Percentiles rank a stretch among this genome's conserved stretches.
Evolutionary conservation across 306 rosid species (phyloP).

Genomic region (Prosopis cineraria): DNA sequence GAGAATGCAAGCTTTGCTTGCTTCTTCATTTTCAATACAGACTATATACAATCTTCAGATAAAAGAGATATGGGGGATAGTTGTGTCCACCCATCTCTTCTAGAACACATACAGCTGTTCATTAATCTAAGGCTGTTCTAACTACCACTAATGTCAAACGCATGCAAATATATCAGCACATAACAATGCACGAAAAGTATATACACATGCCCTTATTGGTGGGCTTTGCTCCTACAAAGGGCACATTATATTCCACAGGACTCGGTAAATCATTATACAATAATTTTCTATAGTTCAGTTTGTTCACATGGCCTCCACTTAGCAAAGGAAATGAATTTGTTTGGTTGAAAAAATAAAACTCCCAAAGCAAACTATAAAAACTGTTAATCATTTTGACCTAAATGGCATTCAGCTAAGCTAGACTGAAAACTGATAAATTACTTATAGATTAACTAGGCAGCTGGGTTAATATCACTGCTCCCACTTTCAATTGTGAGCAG

Average conservation of each 20-base stretch:
- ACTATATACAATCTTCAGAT: not conserved
- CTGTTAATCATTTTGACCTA: not conserved
- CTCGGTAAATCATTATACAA: not conserved
- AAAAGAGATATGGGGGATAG: not conserved
- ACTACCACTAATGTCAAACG: not conserved
- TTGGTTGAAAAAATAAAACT: not conserved
- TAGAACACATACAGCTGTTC: not conserved
- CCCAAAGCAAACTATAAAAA: not conserved
- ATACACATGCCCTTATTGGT: not conserved
- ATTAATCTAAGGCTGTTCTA: not conserved
- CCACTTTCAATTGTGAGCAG: not conserved
- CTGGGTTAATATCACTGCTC: not conserved
- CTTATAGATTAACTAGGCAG: not conserved
- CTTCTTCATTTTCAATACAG: not conserved
- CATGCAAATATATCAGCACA: not conserved
- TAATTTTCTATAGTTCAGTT: not conserved
- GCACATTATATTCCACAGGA: constrained; percentile 7
- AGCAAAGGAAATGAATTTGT: not conserved
- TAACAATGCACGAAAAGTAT: not conserved
- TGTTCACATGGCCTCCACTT: not conserved
- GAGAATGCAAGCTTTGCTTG: not conserved
- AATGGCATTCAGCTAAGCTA: constrained; percentile 11
- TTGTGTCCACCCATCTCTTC: not conserved
- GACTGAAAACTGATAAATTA: not conserved
- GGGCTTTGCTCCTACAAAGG: not conserved